phyloP scores from a whole-genome alignment of 1,284 basidiomycete genomes.

The Melampsora americana region DNA sequence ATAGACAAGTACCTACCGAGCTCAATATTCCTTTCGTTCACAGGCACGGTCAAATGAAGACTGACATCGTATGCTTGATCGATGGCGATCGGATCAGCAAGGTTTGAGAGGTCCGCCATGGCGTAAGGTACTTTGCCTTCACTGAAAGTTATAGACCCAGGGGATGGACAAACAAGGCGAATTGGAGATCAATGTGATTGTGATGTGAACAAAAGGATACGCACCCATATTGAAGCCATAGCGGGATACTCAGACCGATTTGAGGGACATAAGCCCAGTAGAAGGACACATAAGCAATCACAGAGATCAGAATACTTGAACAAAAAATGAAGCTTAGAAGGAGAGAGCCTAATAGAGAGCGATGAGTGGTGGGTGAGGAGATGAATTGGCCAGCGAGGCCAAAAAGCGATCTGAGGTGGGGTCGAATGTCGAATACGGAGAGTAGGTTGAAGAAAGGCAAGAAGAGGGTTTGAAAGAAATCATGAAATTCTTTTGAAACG shows the following conservation, averaged over 20 bases:
- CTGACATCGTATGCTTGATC: slow-evolving; percentile 41
- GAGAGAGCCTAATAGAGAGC: slow-evolving; percentile 35
- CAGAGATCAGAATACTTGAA: slow-evolving; percentile 22
- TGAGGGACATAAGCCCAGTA: slow-evolving; percentile 34
- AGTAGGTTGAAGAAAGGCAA: slow-evolving; percentile 11
- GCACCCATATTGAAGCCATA: slow-evolving; percentile 42
- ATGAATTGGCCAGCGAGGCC: slow-evolving; percentile 20
- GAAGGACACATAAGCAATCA: slow-evolving; percentile 36
- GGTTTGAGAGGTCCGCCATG: neutral
- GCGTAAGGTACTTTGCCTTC: slow-evolving; percentile 33
- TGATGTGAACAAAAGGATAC: slow-evolving; percentile 8
- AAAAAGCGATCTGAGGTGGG: slow-evolving; percentile 3
- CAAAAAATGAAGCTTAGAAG: slow-evolving; percentile 24
- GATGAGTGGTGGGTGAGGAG: slow-evolving; percentile 36
- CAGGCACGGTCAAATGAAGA: slow-evolving; percentile 34
- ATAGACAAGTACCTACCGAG: slow-evolving; percentile 21
- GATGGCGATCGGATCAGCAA: slow-evolving; percentile 21
- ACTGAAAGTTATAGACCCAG: slow-evolving; percentile 14
- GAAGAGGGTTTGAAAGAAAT: slow-evolving; percentile 4
- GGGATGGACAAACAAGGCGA: slow-evolving; percentile 1
- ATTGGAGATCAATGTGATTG: neutral
- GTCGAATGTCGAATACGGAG: slow-evolving; percentile 16
- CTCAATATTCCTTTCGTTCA: slow-evolving; percentile 35
- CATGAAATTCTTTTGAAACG: neutral
- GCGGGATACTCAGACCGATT: slow-evolving; percentile 25